Base-by-base conservation (phyloP, 306 rosid species). In the Chamaecrista fasciculata region DNA sequence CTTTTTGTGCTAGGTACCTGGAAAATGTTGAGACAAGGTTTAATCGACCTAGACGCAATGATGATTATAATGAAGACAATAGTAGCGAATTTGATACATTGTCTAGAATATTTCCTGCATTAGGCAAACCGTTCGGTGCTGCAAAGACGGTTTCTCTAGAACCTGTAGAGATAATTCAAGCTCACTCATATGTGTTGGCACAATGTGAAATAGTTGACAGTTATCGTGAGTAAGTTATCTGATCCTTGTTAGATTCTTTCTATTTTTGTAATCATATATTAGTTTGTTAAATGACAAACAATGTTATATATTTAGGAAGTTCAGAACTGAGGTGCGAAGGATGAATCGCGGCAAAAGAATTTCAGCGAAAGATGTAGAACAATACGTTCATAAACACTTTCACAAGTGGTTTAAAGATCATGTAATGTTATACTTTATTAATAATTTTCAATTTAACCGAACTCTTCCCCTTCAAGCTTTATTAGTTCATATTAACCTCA, bases 1-100 rank as follows among this genome's bases (percentile, higher is more conserved):
- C 28, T 6, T 69, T 55, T 56, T 69, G 14, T 25, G 43, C 68
- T 26, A 71, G 68, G 29, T 71, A 59, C 39, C 29, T 67, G 34
- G 50, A 67, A 4, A 9, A 18, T 5, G 33, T 29, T 48, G 62
- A 20, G 23, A 34, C 48, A 20, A 11, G 19, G 23, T n/a, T 18
- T 11, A 60, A 14, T 34, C 11, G 26, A 0, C 46, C 44, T 0
- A 16, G 8, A 11, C 26, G 5, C 11, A 60, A 60, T 60, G 24
- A 29, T 18, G 66, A 36, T 60, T 26, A 60, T 5, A 18, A 2
- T 34, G 21, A n/a, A 1, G 1, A 5, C 4, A 60, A 10, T 50
- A 1, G 9, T 20, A 3, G 28, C 21, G 56, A 50, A 7, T 20
- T 18, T 8, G 1, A 1, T 50, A 21, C 2, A 19, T 50, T 50